Evolutionary conservation across 2,329 filamentous ascomycete species (phyloP), one percentile per base, ranked within the genome.

Genomic region (Cytospora schulzeri): DNA sequence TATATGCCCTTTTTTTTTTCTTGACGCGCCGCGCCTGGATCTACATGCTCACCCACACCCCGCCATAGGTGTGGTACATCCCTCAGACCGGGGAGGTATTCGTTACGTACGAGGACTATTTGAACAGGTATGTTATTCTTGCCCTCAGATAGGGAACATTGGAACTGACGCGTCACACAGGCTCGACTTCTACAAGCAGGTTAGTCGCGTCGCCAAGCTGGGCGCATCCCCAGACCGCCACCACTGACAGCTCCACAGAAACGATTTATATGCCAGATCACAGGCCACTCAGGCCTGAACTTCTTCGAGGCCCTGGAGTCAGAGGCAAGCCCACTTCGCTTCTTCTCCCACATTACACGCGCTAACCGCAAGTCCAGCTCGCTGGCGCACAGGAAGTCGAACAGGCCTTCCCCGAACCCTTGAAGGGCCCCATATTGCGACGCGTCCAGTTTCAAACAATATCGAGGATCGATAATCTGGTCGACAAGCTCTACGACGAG

Each of bases 181-280:
- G 65, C 89, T 93, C 84, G 93, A 97, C 75, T 97, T 96, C 74
- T 97, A 97, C 76, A 93, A 91, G 71, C 92, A 96, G 86, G 91
- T 91, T 81, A 72, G 84, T 65, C 58, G 24, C 59, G 26, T 50
- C 56, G 50, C 35, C 17, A 52, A 41, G 7, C 19, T 52, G 24
- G 24, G 5, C 19, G 28, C 48, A 26, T 45, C 26, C 38, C 50
- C 22, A 9, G 33, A 24, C 29, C 28, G 28, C 11, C 41, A 64
- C 60, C 55, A 65, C 68, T 67, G 17, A 71, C 62, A 28, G 28
- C 31, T 22, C 33, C 57, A 52, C 71, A 94, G 88, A 91, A 88
- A 73, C 88, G 90, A 62, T 99, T 98, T 76, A 97, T 96, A 67
- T 97, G 96, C 77, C 91, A 96, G 75, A 96, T 98, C 69, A 97